Percentiles rank a stretch among this genome's conserved stretches.
These are phyloP conservation scores for Plectosphaerella plurivora DNA, from an alignment of 2,329 filamentous ascomycete genomes.

Conservation along the genomic window DNA sequence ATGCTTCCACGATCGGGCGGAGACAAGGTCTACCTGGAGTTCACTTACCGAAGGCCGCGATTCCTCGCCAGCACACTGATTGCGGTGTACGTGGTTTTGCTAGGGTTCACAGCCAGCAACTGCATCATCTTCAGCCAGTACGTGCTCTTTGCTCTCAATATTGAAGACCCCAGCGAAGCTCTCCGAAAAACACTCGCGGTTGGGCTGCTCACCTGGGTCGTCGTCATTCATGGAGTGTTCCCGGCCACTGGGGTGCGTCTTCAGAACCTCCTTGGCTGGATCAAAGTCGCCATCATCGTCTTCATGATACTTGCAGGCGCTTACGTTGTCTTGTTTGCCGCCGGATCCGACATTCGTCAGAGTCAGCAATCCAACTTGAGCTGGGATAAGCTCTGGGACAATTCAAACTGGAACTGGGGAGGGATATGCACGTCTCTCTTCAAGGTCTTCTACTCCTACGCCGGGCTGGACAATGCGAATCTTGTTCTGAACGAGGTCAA, in stretches of 20 bases:
- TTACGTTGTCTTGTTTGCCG: slow-evolving; percentile 49
- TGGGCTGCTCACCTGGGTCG: slow-evolving; percentile 51
- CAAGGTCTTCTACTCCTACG: slow-evolving; percentile 67
- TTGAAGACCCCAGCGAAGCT: slow-evolving; percentile 43
- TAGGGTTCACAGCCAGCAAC: slow-evolving; percentile 66
- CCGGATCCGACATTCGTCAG: slow-evolving; percentile 6
- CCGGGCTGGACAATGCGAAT: slow-evolving; percentile 62
- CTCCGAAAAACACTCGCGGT: slow-evolving; percentile 53
- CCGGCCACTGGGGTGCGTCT: slow-evolving; percentile 52
- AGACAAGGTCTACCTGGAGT: slow-evolving; percentile 68
- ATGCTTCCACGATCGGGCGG: slow-evolving; percentile 68
- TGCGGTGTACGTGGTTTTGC: slow-evolving; percentile 57
- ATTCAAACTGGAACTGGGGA: slow-evolving; percentile 65
- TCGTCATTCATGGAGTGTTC: slow-evolving; percentile 54
- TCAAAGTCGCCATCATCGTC: slow-evolving; percentile 55
- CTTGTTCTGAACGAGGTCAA: slow-evolving; percentile 70
- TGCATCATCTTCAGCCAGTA: slow-evolving; percentile 68
- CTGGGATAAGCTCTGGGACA: slow-evolving; percentile 57
- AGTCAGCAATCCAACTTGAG: slow-evolving; percentile 11
- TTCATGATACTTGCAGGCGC: slow-evolving; percentile 59
- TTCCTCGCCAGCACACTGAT: slow-evolving; percentile 62
- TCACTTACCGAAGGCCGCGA: slow-evolving; percentile 58
- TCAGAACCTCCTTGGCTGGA: slow-evolving; percentile 58
- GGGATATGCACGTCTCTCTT: slow-evolving; percentile 63
- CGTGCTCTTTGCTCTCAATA: slow-evolving; percentile 51